phyloP scores from a whole-genome alignment of 345 rosid genomes.

The Populus simonii region DNA sequence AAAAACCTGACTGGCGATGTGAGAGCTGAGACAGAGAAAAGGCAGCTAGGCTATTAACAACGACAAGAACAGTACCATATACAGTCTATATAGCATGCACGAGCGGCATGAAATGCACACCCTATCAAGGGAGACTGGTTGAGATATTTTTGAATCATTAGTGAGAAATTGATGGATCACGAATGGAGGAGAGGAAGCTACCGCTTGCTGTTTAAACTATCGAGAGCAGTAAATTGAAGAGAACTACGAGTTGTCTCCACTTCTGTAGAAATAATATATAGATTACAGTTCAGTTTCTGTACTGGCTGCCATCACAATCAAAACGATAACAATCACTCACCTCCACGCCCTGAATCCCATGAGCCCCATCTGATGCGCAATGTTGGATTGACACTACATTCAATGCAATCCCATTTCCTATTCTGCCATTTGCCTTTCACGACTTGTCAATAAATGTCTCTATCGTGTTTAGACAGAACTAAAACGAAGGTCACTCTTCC shows the following conservation, averaged over 20 bases:
- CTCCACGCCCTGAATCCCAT: slow-evolving; percentile 29
- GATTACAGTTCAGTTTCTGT: background rate
- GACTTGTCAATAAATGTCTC: background rate
- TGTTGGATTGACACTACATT: slow-evolving; percentile 14
- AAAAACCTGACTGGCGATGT: background rate
- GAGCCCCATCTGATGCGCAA: slow-evolving; percentile 24
- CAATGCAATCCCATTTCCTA: background rate
- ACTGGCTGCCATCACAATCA: background rate
- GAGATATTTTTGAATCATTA: background rate
- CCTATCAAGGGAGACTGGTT: background rate
- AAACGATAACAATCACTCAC: background rate
- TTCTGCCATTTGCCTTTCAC: background rate
- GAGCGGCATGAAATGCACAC: background rate
- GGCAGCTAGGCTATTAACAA: background rate
- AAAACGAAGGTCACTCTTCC: background rate
- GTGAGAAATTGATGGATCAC: background rate
- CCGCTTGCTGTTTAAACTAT: too few species aligned
- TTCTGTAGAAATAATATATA: background rate
- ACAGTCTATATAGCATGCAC: background rate
- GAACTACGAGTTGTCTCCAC: background rate
- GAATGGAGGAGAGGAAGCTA: background rate
- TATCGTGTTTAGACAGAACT: background rate
- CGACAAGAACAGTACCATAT: background rate
- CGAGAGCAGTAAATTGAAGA: background rate
- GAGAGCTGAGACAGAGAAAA: background rate